A percentile compares a stretch with the other conserved stretches of the same genome.
These are phyloP conservation scores for Cornus suecica DNA, from an alignment of 148 eudicot species.

Conservation along the genomic window DNA sequence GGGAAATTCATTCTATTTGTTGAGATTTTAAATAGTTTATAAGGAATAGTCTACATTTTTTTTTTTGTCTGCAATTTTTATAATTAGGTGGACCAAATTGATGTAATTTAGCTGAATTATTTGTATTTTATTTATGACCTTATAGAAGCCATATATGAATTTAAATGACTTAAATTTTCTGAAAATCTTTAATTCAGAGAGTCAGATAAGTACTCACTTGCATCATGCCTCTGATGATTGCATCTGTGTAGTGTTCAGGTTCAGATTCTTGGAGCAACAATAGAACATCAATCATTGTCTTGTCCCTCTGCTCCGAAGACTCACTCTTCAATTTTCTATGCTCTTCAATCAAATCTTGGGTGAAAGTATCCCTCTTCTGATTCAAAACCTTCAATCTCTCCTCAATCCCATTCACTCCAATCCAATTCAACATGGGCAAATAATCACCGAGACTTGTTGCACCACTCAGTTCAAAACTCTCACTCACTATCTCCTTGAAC, in stretches of 20 bases:
- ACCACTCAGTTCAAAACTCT: constrained; percentile 13
- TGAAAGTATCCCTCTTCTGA: constrained; percentile 28
- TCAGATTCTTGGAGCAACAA: constrained; percentile 19
- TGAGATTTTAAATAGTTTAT: too few species aligned
- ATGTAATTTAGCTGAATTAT: too few species aligned
- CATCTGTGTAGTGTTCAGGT: constrained; percentile 17
- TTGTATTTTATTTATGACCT: too few species aligned
- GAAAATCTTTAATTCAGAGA: too few species aligned
- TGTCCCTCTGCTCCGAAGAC: neutral
- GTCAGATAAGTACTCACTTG: constrained; percentile 3
- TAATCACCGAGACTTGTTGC: constrained; percentile 26
- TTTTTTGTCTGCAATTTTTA: too few species aligned
- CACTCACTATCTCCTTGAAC: constrained; percentile 36
- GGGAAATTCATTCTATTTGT: too few species aligned
- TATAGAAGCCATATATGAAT: too few species aligned
- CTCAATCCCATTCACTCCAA: constrained; percentile 22
- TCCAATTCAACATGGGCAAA: constrained; percentile 35
- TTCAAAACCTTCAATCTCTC: constrained; percentile 23
- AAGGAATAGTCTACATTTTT: too few species aligned
- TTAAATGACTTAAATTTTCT: too few species aligned
- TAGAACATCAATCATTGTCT: constrained; percentile 17
- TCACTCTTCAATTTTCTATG: constrained; percentile 4
- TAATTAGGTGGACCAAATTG: too few species aligned
- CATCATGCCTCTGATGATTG: constrained; percentile 18
- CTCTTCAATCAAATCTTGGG: constrained; percentile 35